Evolutionary conservation across 108 stramenopile genomes (phyloP).

Genomic region (Fragilaria crotonensis): DNA sequence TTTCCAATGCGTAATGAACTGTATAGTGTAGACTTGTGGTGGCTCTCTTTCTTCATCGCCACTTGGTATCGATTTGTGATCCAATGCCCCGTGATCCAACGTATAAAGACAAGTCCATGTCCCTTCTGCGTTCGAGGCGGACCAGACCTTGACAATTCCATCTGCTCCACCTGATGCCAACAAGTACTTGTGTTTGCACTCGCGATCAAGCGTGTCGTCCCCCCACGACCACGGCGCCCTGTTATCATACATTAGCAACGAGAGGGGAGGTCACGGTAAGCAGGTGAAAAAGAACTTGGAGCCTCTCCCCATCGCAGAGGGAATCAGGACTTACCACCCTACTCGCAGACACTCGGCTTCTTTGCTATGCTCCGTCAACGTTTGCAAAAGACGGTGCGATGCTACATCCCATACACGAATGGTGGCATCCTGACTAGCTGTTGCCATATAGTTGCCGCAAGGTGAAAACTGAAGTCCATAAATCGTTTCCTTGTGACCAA

Average conservation of each 20-base stretch:
- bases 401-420: constrained; percentile 58
- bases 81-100: constrained; percentile 25
- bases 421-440: constrained; percentile 78
- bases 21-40: constrained; percentile 74
- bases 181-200: constrained; percentile 14
- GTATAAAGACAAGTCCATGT: constrained; percentile 25
- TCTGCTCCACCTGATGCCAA: constrained; percentile 43
- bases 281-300: too few relatives aligned
- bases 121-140: constrained; percentile 3
- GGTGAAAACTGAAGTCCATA: constrained; percentile 60
- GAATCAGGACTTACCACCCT: constrained; percentile 39
- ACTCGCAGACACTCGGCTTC: constrained; percentile 75
- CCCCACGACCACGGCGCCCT: constrained; percentile 28
- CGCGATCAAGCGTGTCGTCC: constrained; percentile 3
- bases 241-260: too few relatives aligned
- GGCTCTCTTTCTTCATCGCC: constrained; percentile 10
- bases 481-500: constrained; percentile 69
- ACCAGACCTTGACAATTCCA: constrained; percentile 38
- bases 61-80: constrained; percentile 2
- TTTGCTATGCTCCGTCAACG: constrained; percentile 40
- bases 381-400: constrained; percentile 38
- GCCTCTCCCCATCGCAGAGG: too few relatives aligned
- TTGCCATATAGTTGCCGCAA: constrained; percentile 60
- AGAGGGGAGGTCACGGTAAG: too few relatives aligned
- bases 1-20: constrained; percentile 69